Conservation (phyloP, 495 filamentous ascomycete genomes). For the Annulohypoxylon nitens region DNA sequence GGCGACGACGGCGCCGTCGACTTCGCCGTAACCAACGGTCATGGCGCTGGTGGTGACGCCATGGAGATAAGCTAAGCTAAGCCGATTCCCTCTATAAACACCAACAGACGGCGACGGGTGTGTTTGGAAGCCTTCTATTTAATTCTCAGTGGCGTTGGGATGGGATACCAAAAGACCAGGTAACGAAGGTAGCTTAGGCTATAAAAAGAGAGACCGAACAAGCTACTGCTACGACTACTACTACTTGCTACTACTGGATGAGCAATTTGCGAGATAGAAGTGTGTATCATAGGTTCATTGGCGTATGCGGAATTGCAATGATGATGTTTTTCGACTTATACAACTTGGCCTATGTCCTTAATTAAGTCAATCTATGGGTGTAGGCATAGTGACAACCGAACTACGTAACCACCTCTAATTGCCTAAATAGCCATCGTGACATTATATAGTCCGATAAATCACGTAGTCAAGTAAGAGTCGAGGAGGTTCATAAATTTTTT, state of each 20-base stretch:
- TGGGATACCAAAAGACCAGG: slow-evolving; percentile 43
- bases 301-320: slow-evolving; percentile 43
- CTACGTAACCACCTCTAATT: not conserved
- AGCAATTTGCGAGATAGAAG: slow-evolving; percentile 29
- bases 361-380: not conserved
- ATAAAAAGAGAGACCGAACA: slow-evolving; percentile 23
- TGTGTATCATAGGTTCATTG: slow-evolving; percentile 41
- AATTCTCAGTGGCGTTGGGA: slow-evolving; percentile 42
- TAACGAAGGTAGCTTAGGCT: slow-evolving; percentile 25
- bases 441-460: not conserved
- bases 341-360: not conserved
- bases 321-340: slow-evolving; percentile 23
- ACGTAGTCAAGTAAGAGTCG: not conserved
- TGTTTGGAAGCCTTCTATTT: slow-evolving; percentile 11
- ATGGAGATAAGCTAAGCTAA: slow-evolving; percentile 76
- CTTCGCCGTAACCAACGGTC: slow-evolving; percentile 72
- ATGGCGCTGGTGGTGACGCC: slow-evolving; percentile 72
- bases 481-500: slow-evolving; percentile 12
- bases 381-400: not conserved
- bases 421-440: not conserved
- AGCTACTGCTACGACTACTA: slow-evolving; percentile 18
- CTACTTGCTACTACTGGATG: slow-evolving; percentile 12
- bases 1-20: slow-evolving; percentile 84
- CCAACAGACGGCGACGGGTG: not conserved
- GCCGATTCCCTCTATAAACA: not conserved